phyloP scores from a whole-genome alignment of 805 yeast species.

The Candida tibetensis region DNA sequence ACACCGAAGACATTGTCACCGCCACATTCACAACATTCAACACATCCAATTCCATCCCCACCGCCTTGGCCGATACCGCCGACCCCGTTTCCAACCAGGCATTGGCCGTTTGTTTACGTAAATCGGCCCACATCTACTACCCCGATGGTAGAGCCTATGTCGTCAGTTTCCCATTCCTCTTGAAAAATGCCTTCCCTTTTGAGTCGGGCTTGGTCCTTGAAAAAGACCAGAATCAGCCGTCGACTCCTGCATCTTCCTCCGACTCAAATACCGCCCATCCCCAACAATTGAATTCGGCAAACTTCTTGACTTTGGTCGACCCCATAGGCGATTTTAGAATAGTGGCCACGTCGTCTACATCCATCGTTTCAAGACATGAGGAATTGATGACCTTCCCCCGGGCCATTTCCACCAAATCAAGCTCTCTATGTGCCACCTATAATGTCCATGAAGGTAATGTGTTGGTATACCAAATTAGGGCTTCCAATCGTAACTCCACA shows the following conservation, averaged over 20 bases:
- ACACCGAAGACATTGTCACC: constrained; percentile 49
- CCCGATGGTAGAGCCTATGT: constrained; percentile 56
- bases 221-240: constrained; percentile 31
- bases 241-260: not conserved
- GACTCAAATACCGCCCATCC: constrained; percentile 11
- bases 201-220: constrained; percentile 68
- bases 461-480: constrained; percentile 54
- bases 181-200: constrained; percentile 60
- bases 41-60: constrained; percentile 6
- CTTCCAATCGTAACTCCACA: constrained; percentile 20
- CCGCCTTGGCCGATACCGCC: not conserved
- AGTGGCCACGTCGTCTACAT: constrained; percentile 66
- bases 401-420: constrained; percentile 27
- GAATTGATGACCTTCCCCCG: constrained; percentile 55
- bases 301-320: constrained; percentile 67
- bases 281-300: constrained; percentile 24
- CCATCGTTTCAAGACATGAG: constrained; percentile 59
- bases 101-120: constrained; percentile 59
- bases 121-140: constrained; percentile 61
- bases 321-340: constrained; percentile 73
- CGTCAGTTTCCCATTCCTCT: constrained; percentile 67
- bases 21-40: constrained; percentile 63
- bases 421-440: constrained; percentile 54
- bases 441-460: constrained; percentile 45
- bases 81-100: constrained; percentile 21